phyloP scores from a whole-genome alignment of 2,329 filamentous ascomycete species.

The Clarireedia sp. region DNA sequence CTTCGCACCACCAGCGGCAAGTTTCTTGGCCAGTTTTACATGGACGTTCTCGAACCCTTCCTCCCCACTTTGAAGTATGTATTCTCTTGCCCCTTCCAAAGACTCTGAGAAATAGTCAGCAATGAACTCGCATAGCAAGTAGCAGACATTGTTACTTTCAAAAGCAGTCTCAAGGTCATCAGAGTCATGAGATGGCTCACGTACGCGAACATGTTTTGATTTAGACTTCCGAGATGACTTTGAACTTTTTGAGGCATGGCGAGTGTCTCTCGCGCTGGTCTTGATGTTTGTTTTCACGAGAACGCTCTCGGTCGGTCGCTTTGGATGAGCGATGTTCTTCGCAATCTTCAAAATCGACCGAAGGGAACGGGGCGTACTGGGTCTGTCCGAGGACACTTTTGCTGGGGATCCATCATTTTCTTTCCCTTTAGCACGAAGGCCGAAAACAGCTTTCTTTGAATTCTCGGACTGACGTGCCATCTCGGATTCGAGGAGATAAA shows the following conservation, averaged over 20 bases:
- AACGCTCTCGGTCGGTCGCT: neutral
- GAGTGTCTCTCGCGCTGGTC: neutral
- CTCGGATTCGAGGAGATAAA: too few relatives aligned
- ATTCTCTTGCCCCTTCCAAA: conserved; percentile 14
- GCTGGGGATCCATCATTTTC: neutral
- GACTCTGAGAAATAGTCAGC: conserved; percentile 15
- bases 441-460: too few relatives aligned
- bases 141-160: neutral
- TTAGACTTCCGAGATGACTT: neutral
- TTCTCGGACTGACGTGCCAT: too few relatives aligned
- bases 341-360: neutral
- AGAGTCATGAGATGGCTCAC: neutral
- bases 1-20: neutral
- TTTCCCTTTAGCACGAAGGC: neutral
- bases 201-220: neutral
- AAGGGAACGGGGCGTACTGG: neutral
- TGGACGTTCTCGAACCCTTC: conserved; percentile 16
- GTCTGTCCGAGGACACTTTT: neutral
- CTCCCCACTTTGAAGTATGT: conserved; percentile 9
- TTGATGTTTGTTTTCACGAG: conserved; percentile 1
- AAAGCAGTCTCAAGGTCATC: neutral
- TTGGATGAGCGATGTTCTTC: neutral
- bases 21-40: conserved; percentile 7
- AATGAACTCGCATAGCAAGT: neutral
- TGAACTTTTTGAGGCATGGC: neutral